phyloP scores from a whole-genome alignment of 2,329 filamentous ascomycete genomes.

The Ophiostoma ulmi region DNA sequence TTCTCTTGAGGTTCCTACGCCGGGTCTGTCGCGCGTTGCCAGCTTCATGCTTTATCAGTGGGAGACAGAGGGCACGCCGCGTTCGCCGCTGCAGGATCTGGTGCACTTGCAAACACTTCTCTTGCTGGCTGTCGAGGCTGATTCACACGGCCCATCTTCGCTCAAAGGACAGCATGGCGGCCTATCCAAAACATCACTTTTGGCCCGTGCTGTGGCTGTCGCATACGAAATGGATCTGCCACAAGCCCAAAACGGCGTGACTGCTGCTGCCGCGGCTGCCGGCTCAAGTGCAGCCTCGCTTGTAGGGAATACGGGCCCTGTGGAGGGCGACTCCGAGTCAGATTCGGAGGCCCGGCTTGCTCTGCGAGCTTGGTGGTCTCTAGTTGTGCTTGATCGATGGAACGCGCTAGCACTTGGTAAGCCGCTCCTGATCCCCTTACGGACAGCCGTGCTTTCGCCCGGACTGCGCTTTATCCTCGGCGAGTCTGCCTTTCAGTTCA shows the following conservation, averaged over 20 bases:
- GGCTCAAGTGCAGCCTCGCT: neutral
- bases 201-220: conserved; percentile 61
- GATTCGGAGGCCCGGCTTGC: conserved; percentile 56
- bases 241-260: conserved; percentile 37
- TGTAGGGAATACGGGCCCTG: conserved; percentile 50
- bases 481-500: conserved; percentile 58
- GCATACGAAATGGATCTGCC: conserved; percentile 63
- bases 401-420: conserved; percentile 63
- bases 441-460: conserved; percentile 54
- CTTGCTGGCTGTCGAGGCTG: conserved; percentile 61
- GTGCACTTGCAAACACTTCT: conserved; percentile 63
- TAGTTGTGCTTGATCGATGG: conserved; percentile 69
- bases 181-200: conserved; percentile 49
- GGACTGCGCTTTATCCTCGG: conserved; percentile 58
- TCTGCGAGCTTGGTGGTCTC: conserved; percentile 64
- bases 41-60: conserved; percentile 48
- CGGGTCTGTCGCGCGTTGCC: conserved; percentile 37
- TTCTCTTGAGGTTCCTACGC: conserved; percentile 39
- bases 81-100: conserved; percentile 42
- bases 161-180: conserved; percentile 41
- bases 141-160: conserved; percentile 47
- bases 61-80: conserved; percentile 42
- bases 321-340: conserved; percentile 33
- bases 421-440: conserved; percentile 58
- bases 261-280: conserved; percentile 41